These are phyloP conservation scores for Trichophyton verrucosum DNA, from an alignment of 2,329 filamentous ascomycete genomes.

Conservation along the genomic window DNA sequence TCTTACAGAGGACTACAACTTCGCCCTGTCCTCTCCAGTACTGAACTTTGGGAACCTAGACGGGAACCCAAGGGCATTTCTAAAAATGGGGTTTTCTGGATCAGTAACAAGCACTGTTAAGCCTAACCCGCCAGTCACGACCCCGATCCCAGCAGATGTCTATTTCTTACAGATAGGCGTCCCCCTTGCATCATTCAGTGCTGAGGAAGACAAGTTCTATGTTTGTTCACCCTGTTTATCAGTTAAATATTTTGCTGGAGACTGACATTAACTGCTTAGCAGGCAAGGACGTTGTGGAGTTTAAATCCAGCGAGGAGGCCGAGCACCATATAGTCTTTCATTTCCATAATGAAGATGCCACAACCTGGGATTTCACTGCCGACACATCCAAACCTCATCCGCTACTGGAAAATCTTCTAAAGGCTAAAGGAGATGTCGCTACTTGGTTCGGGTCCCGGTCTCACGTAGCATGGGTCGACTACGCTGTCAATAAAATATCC, in stretches of 20 bases:
- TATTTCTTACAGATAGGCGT: neutral
- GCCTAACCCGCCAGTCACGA: neutral
- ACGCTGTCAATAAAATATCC: neutral
- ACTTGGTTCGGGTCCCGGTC: neutral
- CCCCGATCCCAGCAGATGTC: neutral
- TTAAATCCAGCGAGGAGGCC: neutral
- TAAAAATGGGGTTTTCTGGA: neutral
- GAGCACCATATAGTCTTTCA: neutral
- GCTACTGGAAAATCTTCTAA: neutral
- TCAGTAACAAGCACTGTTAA: neutral
- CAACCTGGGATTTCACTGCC: neutral
- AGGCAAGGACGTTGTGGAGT: neutral
- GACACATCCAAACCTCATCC: neutral
- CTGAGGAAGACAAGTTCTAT: neutral
- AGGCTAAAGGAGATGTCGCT: neutral
- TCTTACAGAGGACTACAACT: neutral
- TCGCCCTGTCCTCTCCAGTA: neutral
- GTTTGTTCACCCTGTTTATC: neutral
- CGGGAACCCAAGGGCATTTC: neutral
- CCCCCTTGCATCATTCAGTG: neutral
- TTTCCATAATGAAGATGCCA: neutral
- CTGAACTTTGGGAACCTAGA: neutral
- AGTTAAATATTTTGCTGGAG: neutral
- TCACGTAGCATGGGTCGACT: neutral
- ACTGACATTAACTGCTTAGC: neutral